Conservation (phyloP, 768 basidiomycete species). For the Omphalotus guepiniiformis region DNA sequence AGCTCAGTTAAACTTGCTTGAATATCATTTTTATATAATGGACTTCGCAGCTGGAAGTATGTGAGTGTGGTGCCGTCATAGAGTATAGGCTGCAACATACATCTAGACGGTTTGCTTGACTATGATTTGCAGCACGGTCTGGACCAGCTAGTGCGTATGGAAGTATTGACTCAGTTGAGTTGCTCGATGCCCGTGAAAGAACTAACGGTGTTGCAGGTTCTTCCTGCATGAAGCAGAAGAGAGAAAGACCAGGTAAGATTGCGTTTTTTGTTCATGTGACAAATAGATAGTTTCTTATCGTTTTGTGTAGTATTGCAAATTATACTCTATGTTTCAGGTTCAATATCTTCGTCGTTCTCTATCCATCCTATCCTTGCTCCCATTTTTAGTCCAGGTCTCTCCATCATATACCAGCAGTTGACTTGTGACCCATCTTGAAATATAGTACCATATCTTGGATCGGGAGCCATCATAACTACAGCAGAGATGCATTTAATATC, state of each 20-base stretch:
- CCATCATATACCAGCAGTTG: constrained; percentile 1
- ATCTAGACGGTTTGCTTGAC: too few species aligned
- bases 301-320: background rate
- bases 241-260: background rate
- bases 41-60: background rate
- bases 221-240: background rate
- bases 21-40: background rate
- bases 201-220: background rate
- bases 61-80: too few species aligned
- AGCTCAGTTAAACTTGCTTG: background rate
- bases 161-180: too few species aligned
- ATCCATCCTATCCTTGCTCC: background rate
- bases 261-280: background rate
- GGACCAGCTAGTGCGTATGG: background rate
- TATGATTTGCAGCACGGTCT: background rate
- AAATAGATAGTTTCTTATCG: background rate
- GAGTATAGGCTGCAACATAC: too few species aligned
- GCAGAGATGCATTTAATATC: constrained; percentile 27
- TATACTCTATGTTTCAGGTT: background rate
- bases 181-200: too few species aligned
- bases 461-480: constrained; percentile 20
- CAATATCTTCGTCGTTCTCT: background rate
- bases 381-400: constrained; percentile 2
- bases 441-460: constrained; percentile 13
- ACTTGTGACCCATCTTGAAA: constrained; percentile 2